Base-by-base conservation (phyloP, 176 grass and related monocot species). In the Hordeum marinum region DNA sequence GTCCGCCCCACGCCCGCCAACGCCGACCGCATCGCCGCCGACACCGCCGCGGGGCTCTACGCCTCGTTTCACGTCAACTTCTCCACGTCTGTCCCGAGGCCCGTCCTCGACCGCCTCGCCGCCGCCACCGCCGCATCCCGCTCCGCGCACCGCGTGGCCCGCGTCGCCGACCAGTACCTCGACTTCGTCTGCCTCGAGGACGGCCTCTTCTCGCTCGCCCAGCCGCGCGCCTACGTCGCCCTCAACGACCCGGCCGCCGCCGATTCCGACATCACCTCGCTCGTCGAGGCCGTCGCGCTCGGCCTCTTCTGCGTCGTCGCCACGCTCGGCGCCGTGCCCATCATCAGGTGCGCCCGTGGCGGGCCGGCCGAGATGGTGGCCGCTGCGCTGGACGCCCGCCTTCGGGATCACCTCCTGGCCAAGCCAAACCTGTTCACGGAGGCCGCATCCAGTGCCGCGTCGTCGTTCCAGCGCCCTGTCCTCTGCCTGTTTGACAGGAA, bases 141-240 rank as follows among this genome's bases (percentile, higher is more conserved):
- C 52, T 81, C 87, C 12, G 92, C 84, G 5, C 75, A 73, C 35
- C 89, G 92, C 76, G 81, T 95, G 12, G 86, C 92, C 18, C 94
- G 90, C 45, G 82, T 98, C 65, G 87, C 87, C 6, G 95, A 98
- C 70, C 92, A 98, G 81, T 98, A 98, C 89, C 76, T 98, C 32
- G 95, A 98, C 78, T 98, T 98, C 83, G 88, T 95, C 55, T 93
- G 92, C 75, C 89, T 98, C 17, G 95, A 98, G 83, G 93, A 98
- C 31, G 83, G 79, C 8, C 91, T 98, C 60, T 98, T 98, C 88
- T 95, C 95, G 21, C 93, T 98, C 29, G 89, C 91, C 32, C 93
- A 95, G 87, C 87, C 90, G 1, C 85, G 82, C 77, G 87, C 95
- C 37, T 98, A 98, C 54, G 71, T 98, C 77, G 87, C 90, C 34